Evolutionary conservation across 2,329 filamentous ascomycete species (phyloP), one percentile per base, ranked within the genome.

Genomic region (Diaporthe sp.): DNA sequence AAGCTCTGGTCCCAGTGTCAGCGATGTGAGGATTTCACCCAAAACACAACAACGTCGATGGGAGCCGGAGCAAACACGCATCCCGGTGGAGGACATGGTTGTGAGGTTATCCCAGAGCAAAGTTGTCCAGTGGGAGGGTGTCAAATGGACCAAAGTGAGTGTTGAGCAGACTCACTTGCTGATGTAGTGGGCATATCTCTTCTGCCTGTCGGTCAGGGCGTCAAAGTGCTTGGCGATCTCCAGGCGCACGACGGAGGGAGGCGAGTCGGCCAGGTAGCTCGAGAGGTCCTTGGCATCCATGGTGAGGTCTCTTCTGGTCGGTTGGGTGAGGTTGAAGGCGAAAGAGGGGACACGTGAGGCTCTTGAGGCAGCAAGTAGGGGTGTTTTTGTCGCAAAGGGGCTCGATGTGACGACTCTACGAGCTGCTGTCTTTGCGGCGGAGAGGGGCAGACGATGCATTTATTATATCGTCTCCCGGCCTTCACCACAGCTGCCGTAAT

Each of bases 141-240:
- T 22, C 32, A 50, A 50, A 25, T 10, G 15, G 10, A n/a, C 30
- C 13, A 13, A 51, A 37, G 63, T 47, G 63, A 66, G 63, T 37
- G 30, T 51, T 51, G 63, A 35, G 0, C 8, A 51, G n/a, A 76
- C 87, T 79, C 88, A 94, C 93, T 90, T 91, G 89, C 92, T 94
- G 81, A 97, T 94, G 81, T 93, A 95, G 85, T 98, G 96, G 77
- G 96, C 94, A 88, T 98, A 98, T 81, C 94, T 92, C 86, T 96
- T 95, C 86, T 97, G 91, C 81, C 93, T 88, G 79, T 94, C 90
- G 70, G 85, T 89, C 75, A 97, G 84, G 47, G 92, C 91, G 72
- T 96, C 93, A 80, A 98, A 99, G 85, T 98, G 96, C 81, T 95
- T 94, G 85, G 95, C 95, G 82, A 98, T 97, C 82, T 95, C 93